Percentiles rank a stretch among this genome's conserved stretches.
Evolutionary conservation across 73 alveolate species (phyloP).

Genomic region (Paramecium biaurelia): DNA sequence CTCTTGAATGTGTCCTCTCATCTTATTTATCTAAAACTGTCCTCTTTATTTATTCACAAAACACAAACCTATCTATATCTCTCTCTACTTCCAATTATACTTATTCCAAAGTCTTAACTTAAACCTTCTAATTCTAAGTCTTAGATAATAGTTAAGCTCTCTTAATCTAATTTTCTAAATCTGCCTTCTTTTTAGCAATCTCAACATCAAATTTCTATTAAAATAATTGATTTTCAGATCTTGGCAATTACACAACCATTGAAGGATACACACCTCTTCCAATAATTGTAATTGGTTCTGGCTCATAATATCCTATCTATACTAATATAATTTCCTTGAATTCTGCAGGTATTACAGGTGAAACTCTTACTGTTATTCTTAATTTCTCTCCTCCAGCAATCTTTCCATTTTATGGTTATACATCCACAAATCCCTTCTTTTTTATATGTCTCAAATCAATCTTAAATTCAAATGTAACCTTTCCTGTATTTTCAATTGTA

Average conservation of each 20-base stretch:
- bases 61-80: conserved; percentile 56
- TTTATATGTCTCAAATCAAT: conserved; percentile 84
- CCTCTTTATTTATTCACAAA: conserved; percentile 53
- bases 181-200: conserved; percentile 58
- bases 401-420: conserved; percentile 83
- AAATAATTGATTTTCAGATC: conserved; percentile 89
- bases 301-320: conserved; percentile 97
- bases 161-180: conserved; percentile 38
- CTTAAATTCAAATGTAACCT: conserved; percentile 97
- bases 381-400: conserved; percentile 95
- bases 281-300: conserved; percentile 88
- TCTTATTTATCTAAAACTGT: conserved; percentile 46
- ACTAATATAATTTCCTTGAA: conserved; percentile 93
- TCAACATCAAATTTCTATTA: conserved; percentile 81
- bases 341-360: conserved; percentile 98
- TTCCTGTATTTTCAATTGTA: conserved; percentile 95
- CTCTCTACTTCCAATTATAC: conserved; percentile 62
- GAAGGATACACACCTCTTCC: conserved; percentile 98
- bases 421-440: conserved; percentile 94
- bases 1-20: conserved; percentile 42
- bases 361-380: conserved; percentile 86
- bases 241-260: conserved; percentile 83
- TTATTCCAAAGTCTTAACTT: conserved; percentile 50
- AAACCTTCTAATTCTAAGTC: conserved; percentile 3
- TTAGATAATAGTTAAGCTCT: conserved; percentile 47